Evolutionary conservation across 1,139 yeast species (phyloP).

Genomic region (Schwanniomyces etchellsii): DNA sequence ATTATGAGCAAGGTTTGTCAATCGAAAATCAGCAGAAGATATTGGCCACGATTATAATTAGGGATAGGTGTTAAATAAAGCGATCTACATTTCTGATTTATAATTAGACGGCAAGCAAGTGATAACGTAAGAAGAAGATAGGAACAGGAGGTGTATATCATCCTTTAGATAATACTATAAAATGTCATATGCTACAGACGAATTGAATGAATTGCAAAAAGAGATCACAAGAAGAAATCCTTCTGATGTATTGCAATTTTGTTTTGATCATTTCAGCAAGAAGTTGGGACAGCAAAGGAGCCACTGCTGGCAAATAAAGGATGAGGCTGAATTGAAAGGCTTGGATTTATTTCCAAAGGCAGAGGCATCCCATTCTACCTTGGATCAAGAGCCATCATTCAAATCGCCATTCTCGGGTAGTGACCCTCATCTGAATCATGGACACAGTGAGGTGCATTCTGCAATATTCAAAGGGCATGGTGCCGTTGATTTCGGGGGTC

Average conservation of each 20-base stretch:
- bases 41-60: too few species aligned
- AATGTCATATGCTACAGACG: conserved; percentile 24
- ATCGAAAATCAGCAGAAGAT: too few species aligned
- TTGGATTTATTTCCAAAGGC: conserved; percentile 42
- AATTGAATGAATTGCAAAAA: conserved; percentile 57
- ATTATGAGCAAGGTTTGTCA: too few species aligned
- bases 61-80: too few species aligned
- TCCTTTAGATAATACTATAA: too few species aligned
- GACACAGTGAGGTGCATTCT: conserved; percentile 10
- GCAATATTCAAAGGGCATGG: conserved; percentile 32
- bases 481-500: conserved; percentile 13
- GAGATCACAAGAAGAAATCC: conserved; percentile 63
- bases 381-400: conserved; percentile 35
- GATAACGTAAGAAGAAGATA: too few species aligned
- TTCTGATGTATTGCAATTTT: conserved; percentile 63
- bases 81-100: too few species aligned
- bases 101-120: too few species aligned
- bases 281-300: conserved; percentile 59
- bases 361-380: not conserved
- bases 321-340: conserved; percentile 49
- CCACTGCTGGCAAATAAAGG: conserved; percentile 48
- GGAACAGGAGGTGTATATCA: too few species aligned
- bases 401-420: conserved; percentile 61
- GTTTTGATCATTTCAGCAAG: conserved; percentile 63
- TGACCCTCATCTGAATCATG: conserved; percentile 53